Conservation (phyloP, 129 eudicot genomes). For the Chrysanthemum seticuspe region DNA sequence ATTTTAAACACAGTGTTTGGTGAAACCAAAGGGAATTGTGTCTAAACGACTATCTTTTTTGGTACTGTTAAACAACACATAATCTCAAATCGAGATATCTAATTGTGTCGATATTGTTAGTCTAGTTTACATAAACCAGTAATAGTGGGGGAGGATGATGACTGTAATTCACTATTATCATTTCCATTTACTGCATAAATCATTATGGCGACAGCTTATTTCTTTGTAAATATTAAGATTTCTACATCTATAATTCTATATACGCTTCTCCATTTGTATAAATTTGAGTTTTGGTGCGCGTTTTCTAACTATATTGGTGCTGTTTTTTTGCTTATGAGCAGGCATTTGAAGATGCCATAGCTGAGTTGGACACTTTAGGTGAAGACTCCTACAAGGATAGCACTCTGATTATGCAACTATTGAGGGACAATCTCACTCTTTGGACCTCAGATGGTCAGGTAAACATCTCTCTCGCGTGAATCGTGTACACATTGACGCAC, state of each 20-base stretch:
- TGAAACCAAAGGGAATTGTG: too few relatives aligned
- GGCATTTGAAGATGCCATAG: conserved; percentile 98
- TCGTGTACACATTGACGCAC: background rate
- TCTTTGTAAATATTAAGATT: too few relatives aligned
- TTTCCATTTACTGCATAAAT: too few relatives aligned
- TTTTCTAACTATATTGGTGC: background rate
- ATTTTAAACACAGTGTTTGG: too few relatives aligned
- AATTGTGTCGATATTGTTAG: too few relatives aligned
- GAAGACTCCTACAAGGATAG: conserved; percentile 97
- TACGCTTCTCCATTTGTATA: background rate
- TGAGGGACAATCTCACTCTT: conserved; percentile 92
- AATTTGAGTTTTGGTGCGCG: background rate
- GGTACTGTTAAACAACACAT: too few relatives aligned
- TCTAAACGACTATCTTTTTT: too few relatives aligned
- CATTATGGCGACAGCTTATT: too few relatives aligned
- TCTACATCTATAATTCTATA: background rate
- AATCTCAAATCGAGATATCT: too few relatives aligned
- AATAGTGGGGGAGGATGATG: too few relatives aligned
- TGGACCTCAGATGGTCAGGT: conserved; percentile 98
- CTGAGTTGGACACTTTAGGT: conserved; percentile 88
- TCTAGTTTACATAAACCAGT: too few relatives aligned
- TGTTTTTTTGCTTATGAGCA: conserved; percentile 15
- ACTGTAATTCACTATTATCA: too few relatives aligned
- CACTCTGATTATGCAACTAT: conserved; percentile 93
- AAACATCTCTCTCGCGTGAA: conserved; percentile 21